phyloP scores from a whole-genome alignment of 352 stramenopile genomes.

The Phytophthora melonis region DNA sequence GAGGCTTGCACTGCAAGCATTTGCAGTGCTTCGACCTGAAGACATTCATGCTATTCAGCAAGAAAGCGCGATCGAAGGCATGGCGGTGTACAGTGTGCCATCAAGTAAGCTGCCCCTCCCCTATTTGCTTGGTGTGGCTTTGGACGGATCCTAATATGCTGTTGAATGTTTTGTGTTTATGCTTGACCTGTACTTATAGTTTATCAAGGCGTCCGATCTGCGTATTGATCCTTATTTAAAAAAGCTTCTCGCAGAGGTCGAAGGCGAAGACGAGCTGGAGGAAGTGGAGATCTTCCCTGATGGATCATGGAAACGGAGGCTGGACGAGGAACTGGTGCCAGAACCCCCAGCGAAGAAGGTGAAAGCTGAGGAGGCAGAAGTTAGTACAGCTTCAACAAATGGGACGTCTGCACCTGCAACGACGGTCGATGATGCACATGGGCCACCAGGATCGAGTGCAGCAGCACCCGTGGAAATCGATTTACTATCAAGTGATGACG shows the following conservation, averaged over 20 bases:
- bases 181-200: constrained; percentile 46
- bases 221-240: constrained; percentile 92
- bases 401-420: constrained; percentile 15
- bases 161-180: constrained; percentile 8
- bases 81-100: constrained; percentile 94
- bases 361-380: constrained; percentile 56
- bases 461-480: constrained; percentile 74
- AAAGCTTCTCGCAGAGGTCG: constrained; percentile 85
- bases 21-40: constrained; percentile 96
- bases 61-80: constrained; percentile 84
- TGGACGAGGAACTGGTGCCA: constrained; percentile 55
- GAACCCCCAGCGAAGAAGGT: constrained; percentile 61
- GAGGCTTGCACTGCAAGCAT: constrained; percentile 93
- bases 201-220: constrained; percentile 91
- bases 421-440: constrained; percentile 14
- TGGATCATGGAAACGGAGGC: constrained; percentile 78
- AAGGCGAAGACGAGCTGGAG: constrained; percentile 85
- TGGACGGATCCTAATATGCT: constrained; percentile 9
- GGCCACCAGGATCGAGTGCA: constrained; percentile 35
- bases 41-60: constrained; percentile 94
- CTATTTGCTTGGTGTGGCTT: not conserved
- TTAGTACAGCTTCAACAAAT: constrained; percentile 14
- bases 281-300: constrained; percentile 93
- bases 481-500: constrained; percentile 76
- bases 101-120: constrained; percentile 61